Percentiles rank a stretch among this genome's conserved stretches.
phyloP scores from a whole-genome alignment of 768 basidiomycete genomes.

The Lactarius evosmus region DNA sequence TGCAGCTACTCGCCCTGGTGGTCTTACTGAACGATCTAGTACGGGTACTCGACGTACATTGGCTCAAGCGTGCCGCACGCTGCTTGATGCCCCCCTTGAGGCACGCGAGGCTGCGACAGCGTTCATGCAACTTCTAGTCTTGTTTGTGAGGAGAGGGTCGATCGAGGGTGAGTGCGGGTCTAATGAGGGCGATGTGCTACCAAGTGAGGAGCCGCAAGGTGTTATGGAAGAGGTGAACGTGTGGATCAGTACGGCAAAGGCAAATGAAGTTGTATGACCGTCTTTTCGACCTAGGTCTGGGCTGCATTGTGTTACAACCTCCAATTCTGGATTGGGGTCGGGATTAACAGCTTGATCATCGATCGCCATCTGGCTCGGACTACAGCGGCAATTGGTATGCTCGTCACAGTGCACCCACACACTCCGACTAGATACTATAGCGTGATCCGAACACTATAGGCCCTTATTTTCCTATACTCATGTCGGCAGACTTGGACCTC shows the following conservation, averaged over 20 bases:
- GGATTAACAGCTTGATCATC: too few relatives aligned
- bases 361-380: too few relatives aligned
- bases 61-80: conserved; percentile 40
- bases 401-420: too few relatives aligned
- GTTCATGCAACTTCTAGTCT: conserved; percentile 59
- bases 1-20: conserved; percentile 77
- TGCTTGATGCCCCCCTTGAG: conserved; percentile 39
- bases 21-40: conserved; percentile 50
- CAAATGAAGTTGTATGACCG: not conserved
- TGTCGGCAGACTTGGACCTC: too few relatives aligned
- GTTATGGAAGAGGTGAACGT: conserved; percentile 8
- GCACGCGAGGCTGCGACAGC: conserved; percentile 46
- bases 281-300: not conserved
- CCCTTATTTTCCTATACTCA: too few relatives aligned
- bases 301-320: too few relatives aligned
- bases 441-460: too few relatives aligned
- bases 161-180: conserved; percentile 71
- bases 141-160: conserved; percentile 65
- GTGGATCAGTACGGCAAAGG: conserved; percentile 7
- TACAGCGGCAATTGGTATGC: too few relatives aligned
- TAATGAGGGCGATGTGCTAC: conserved; percentile 17
- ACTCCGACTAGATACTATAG: too few relatives aligned
- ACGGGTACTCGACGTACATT: conserved; percentile 51
- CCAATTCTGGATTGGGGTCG: too few relatives aligned
- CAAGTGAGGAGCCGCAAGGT: conserved; percentile 5